Conservation (phyloP, 441 rosid species). For the Kokia cookei region DNA sequence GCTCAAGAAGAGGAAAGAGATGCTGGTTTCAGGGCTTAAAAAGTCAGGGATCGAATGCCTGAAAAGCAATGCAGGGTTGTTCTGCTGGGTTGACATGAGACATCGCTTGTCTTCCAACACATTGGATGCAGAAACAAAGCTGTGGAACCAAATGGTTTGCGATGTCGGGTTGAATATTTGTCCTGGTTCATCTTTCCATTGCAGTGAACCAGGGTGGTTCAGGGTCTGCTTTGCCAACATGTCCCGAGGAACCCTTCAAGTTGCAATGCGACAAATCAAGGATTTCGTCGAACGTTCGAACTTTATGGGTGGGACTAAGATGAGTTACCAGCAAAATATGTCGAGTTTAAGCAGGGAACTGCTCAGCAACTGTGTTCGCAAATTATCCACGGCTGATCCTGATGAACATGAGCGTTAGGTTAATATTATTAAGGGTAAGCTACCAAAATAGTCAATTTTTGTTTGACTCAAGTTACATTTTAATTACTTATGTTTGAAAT, state of each 20-base stretch:
- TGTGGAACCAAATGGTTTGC: constrained; percentile 40
- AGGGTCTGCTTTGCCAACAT: constrained; percentile 17
- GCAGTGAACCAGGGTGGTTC: constrained; percentile 63
- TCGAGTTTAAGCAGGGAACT: neutral
- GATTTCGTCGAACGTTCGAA: constrained; percentile 16
- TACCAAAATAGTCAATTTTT: no score
- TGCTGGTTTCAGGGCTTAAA: constrained; percentile 36
- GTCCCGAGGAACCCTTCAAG: constrained; percentile 29
- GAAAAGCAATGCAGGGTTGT: constrained; percentile 47
- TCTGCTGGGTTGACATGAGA: constrained; percentile 67
- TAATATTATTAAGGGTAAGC: neutral
- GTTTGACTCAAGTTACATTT: neutral
- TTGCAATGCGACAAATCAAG: constrained; percentile 43
- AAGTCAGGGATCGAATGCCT: constrained; percentile 35
- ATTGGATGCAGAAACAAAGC: constrained; percentile 44
- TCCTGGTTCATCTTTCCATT: constrained; percentile 61
- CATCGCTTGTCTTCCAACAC: constrained; percentile 31
- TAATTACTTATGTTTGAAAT: no score
- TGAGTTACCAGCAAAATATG: neutral
- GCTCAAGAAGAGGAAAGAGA: constrained; percentile 39
- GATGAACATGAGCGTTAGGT: neutral
- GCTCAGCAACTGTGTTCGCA: constrained; percentile 36
- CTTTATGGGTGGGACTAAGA: neutral
- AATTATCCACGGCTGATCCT: constrained; percentile 13
- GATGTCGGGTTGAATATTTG: constrained; percentile 51